Evolutionary conservation across 1,284 basidiomycete genomes (phyloP).

Genomic region (Cronartium quercuum): DNA sequence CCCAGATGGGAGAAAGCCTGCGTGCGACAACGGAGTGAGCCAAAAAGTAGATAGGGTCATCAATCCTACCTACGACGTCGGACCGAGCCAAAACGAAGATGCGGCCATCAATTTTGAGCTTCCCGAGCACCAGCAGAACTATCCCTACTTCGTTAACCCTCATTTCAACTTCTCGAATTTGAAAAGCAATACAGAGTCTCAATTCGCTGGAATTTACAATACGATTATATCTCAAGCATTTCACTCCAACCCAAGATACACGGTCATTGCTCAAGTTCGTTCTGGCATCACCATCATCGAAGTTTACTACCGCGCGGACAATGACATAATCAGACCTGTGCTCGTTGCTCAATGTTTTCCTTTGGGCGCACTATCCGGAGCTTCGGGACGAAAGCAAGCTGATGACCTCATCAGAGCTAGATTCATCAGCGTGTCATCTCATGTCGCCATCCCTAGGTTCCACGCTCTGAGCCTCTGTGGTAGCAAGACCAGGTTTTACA

Average conservation of each 20-base stretch:
- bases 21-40: not conserved
- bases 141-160: not conserved
- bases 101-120: not conserved
- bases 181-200: not conserved
- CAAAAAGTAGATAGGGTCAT: not conserved
- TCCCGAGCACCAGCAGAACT: not conserved
- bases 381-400: constrained; percentile 18
- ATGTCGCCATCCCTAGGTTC: constrained; percentile 3
- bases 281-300: not conserved
- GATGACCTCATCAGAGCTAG: constrained; percentile 13
- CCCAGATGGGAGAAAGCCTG: not conserved
- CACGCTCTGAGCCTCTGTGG: constrained; percentile 24
- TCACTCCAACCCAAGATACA: constrained; percentile 5
- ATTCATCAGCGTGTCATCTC: constrained; percentile 5
- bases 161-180: not conserved
- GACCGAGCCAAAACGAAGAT: not conserved
- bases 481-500: constrained; percentile 16
- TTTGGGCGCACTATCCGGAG: not conserved
- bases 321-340: not conserved
- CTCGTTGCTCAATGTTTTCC: constrained; percentile 9
- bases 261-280: not conserved
- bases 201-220: constrained; percentile 2
- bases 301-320: not conserved
- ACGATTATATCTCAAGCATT: constrained; percentile 5
- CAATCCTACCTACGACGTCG: not conserved